A percentile compares a stretch with the other conserved stretches of the same genome.
These are phyloP conservation scores for Cladobotryum mycophilum DNA, from an alignment of 2,329 filamentous ascomycete species.

Conservation along the genomic window DNA sequence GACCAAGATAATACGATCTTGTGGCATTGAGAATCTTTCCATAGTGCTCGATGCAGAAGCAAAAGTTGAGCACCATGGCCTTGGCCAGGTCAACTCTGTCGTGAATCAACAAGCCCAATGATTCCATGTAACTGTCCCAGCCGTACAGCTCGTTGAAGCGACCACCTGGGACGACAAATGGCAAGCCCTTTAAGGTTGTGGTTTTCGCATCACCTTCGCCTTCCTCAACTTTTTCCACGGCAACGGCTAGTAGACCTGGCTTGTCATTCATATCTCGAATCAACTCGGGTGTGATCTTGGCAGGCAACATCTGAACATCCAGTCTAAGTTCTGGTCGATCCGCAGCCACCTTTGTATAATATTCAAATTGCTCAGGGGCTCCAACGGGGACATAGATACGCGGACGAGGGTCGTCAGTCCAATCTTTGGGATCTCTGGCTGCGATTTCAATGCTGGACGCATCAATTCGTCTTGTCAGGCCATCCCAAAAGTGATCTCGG, in stretches of 20 bases:
- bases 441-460: conserved; percentile 80
- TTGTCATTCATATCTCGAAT: conserved; percentile 79
- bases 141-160: conserved; percentile 98
- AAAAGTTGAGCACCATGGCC: conserved; percentile 92
- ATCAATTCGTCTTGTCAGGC: conserved; percentile 83
- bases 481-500: conserved; percentile 86
- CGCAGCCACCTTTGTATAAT: conserved; percentile 74
- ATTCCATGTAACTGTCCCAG: conserved; percentile 99
- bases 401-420: conserved; percentile 82
- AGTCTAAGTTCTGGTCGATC: conserved; percentile 77
- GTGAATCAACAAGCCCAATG: conserved; percentile 78
- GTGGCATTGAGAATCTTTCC: conserved; percentile 98
- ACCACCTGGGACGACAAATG: conserved; percentile 95
- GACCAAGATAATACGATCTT: conserved; percentile 86
- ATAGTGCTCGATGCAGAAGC: conserved; percentile 97
- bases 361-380: conserved; percentile 80
- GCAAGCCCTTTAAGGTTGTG: conserved; percentile 68
- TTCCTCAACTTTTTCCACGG: conserved; percentile 72
- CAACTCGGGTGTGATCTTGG: conserved; percentile 71
- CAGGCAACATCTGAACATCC: conserved; percentile 75
- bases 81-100: conserved; percentile 83
- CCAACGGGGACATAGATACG: conserved; percentile 85
- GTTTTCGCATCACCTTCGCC: conserved; percentile 56
- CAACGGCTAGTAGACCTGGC: conserved; percentile 83
- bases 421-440: conserved; percentile 88